Evolutionary conservation across 2,329 filamentous ascomycete genomes (phyloP).

Genomic region (Basipetospora chlamydospora): DNA sequence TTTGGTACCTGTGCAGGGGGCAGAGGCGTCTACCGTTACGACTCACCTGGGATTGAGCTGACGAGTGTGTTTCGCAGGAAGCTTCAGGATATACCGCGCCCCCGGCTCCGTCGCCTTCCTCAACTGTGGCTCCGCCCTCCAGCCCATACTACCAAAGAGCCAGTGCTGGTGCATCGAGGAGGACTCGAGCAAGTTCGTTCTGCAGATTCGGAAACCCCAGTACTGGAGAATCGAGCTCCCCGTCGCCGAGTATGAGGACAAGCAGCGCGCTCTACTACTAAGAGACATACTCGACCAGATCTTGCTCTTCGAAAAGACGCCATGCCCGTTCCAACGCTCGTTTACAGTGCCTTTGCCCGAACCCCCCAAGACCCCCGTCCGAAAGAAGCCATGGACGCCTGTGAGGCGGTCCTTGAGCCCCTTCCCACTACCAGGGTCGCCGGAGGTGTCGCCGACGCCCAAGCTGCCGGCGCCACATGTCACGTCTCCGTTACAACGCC

Average conservation of each 20-base stretch:
- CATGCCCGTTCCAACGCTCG: conserved; percentile 67
- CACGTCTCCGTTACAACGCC: no score
- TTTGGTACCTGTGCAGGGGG: no score
- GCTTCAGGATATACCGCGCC: conserved; percentile 72
- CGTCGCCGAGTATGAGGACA: conserved; percentile 30
- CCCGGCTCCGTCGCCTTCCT: conserved; percentile 78
- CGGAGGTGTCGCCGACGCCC: not conserved
- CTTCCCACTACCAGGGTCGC: not conserved
- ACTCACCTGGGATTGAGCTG: no score
- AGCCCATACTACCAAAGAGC: conserved; percentile 76
- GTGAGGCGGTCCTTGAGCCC: not conserved
- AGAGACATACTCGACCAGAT: conserved; percentile 57
- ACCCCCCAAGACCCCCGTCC: conserved; percentile 47
- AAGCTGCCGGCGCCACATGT: no score
- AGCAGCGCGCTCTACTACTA: conserved; percentile 48
- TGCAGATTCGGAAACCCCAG: conserved; percentile 67
- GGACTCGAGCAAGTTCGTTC: conserved; percentile 64
- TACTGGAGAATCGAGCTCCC: conserved; percentile 89
- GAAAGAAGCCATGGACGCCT: conserved; percentile 47
- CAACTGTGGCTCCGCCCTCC: conserved; percentile 68
- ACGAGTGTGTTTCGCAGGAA: conserved; percentile 31
- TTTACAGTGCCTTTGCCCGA: conserved; percentile 65
- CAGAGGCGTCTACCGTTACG: no score
- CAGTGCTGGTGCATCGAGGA: conserved; percentile 92
- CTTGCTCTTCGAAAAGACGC: conserved; percentile 74